phyloP scores from a whole-genome alignment of 768 basidiomycete species.

The Solioccasus polychromus region DNA sequence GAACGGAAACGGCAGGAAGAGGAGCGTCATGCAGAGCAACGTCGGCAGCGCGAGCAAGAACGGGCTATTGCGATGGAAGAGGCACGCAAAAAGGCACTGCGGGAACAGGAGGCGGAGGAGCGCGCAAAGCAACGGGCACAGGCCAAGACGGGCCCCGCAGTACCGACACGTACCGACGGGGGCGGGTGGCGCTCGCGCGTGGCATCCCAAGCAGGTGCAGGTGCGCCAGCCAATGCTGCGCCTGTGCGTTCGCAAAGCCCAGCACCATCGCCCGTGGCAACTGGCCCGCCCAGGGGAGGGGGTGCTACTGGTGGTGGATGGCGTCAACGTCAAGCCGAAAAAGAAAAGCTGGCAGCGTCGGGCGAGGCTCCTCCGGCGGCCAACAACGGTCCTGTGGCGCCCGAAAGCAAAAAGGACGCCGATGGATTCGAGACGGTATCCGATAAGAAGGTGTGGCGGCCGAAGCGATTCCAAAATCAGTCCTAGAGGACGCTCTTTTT shows the following conservation, averaged over 20 bases:
- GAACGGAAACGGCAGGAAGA: slow-evolving; percentile 61
- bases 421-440: slow-evolving; percentile 72
- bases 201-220: slow-evolving; percentile 25
- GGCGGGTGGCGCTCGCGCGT: slow-evolving; percentile 11
- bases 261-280: no score
- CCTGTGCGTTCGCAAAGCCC: no score
- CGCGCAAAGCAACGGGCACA: slow-evolving; percentile 37
- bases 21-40: slow-evolving; percentile 48
- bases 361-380: slow-evolving; percentile 11
- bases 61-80: slow-evolving; percentile 51
- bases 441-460: slow-evolving; percentile 24
- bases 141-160: slow-evolving; percentile 23
- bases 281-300: slow-evolving; percentile 37
- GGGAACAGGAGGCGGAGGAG: slow-evolving; percentile 70
- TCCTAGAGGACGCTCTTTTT: not conserved
- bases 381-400: slow-evolving; percentile 26
- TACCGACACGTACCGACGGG: slow-evolving; percentile 21
- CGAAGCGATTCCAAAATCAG: slow-evolving; percentile 16
- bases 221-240: no score
- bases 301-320: slow-evolving; percentile 45
- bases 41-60: slow-evolving; percentile 51
- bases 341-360: slow-evolving; percentile 1
- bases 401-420: slow-evolving; percentile 50
- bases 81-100: slow-evolving; percentile 56
- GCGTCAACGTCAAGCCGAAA: slow-evolving; percentile 43